These are phyloP conservation scores for Vanderwaltozyma yarrowii DNA, from an alignment of 805 yeast genomes.

Conservation along the genomic window DNA sequence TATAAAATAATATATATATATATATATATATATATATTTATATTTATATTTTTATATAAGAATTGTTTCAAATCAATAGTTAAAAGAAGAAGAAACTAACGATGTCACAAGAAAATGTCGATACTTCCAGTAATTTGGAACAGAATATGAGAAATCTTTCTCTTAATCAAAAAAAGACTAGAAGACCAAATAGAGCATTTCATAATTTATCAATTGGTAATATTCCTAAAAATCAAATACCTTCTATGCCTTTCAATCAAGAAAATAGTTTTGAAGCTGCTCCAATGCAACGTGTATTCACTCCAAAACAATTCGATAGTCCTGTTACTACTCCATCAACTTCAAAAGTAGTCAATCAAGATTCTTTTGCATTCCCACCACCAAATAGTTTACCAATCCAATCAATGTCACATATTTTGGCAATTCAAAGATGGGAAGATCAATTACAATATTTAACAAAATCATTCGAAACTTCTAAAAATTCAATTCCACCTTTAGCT, in stretches of 20 bases:
- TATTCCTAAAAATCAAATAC: slow-evolving; percentile 1
- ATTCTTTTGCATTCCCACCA: slow-evolving; percentile 2
- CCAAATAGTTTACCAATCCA: slow-evolving; percentile 4
- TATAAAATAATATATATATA: no score
- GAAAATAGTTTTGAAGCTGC: neutral
- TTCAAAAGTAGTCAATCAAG: slow-evolving; percentile 1
- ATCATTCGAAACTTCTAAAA: slow-evolving; percentile 61
- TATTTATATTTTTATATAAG: no score
- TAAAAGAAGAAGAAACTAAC: neutral
- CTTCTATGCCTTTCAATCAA: neutral
- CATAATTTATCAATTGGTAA: slow-evolving; percentile 12
- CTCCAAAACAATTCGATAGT: slow-evolving; percentile 9
- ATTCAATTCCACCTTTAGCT: slow-evolving; percentile 67
- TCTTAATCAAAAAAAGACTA: slow-evolving; percentile 11
- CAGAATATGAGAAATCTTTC: slow-evolving; percentile 5
- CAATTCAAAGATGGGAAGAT: slow-evolving; percentile 28
- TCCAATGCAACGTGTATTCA: slow-evolving; percentile 4
- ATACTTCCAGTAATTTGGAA: slow-evolving; percentile 17
- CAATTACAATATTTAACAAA: slow-evolving; percentile 31
- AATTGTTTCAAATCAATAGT: no score
- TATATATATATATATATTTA: no score
- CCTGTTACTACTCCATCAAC: slow-evolving; percentile 3
- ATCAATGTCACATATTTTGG: slow-evolving; percentile 22
- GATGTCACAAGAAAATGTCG: slow-evolving; percentile 14
- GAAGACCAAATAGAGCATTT: slow-evolving; percentile 26